phyloP scores from a whole-genome alignment of 345 rosid species.

The Zanthoxylum bungeanum region DNA sequence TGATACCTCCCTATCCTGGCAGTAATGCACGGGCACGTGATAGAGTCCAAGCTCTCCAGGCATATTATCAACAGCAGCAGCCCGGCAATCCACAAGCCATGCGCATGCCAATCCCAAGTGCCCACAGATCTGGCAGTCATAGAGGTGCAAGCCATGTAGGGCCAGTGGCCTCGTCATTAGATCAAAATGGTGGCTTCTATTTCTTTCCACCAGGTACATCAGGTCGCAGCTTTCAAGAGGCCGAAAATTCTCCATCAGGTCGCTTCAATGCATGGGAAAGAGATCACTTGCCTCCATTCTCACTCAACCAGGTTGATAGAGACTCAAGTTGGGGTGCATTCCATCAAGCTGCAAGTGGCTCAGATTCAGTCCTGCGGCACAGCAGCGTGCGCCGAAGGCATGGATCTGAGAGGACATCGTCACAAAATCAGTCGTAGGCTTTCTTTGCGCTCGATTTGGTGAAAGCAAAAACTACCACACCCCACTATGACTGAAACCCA shows the following conservation, averaged over 20 bases:
- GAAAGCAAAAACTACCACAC: conserved; percentile 33
- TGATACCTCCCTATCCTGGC: conserved; percentile 82
- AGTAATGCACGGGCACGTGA: conserved; percentile 86
- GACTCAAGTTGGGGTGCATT: conserved; percentile 57
- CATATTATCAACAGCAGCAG: conserved; percentile 84
- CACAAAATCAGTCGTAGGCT: conserved; percentile 49
- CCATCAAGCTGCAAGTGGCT: conserved; percentile 49
- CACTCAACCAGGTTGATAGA: conserved; percentile 60
- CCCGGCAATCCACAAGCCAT: conserved; percentile 48
- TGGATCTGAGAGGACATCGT: conserved; percentile 59
- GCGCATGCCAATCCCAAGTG: conserved; percentile 51
- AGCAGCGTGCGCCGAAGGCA: conserved; percentile 71
- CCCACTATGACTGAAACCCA: conserved; percentile 34
- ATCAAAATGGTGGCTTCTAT: conserved; percentile 66
- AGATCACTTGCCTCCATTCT: conserved; percentile 55
- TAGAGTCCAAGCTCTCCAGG: conserved; percentile 90
- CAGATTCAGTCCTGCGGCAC: conserved; percentile 42
- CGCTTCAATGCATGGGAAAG: conserved; percentile 73
- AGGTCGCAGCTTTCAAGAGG: conserved; percentile 49
- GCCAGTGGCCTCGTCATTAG: conserved; percentile 59
- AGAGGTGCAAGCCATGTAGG: conserved; percentile 60
- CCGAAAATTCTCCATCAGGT: conserved; percentile 34
- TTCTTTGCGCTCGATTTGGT: conserved; percentile 24
- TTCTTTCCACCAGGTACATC: conserved; percentile 55
- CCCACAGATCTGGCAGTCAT: conserved; percentile 47